A percentile compares a stretch with the other conserved stretches of the same genome.
Conservation (phyloP, 2,329 filamentous ascomycete species). For the Beauveria caledonica region DNA sequence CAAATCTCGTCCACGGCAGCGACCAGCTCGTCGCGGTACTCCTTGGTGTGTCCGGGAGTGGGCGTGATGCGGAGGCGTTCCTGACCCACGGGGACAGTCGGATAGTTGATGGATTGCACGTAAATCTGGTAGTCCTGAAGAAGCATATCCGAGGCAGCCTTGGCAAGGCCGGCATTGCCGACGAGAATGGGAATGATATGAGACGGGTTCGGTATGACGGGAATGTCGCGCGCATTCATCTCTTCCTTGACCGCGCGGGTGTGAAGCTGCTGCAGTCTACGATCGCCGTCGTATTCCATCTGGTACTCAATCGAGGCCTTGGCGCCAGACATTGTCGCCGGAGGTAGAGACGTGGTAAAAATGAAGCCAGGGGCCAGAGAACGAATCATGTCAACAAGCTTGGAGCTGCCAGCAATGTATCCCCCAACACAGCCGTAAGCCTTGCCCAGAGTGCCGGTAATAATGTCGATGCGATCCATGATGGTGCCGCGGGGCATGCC, state of each 20-base stretch:
- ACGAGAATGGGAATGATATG: slow-evolving; percentile 94
- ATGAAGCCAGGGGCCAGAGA: slow-evolving; percentile 97
- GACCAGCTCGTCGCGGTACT: slow-evolving; percentile 79
- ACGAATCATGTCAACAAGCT: slow-evolving; percentile 84
- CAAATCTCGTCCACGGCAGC: slow-evolving; percentile 80
- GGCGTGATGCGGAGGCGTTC: slow-evolving; percentile 93
- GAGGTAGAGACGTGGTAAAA: slow-evolving; percentile 94
- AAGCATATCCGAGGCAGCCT: slow-evolving; percentile 84
- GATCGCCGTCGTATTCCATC: slow-evolving; percentile 74
- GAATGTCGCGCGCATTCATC: slow-evolving; percentile 71
- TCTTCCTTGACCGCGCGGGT: slow-evolving; percentile 89
- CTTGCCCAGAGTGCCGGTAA: slow-evolving; percentile 94
- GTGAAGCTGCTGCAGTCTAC: slow-evolving; percentile 89
- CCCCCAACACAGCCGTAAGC: slow-evolving; percentile 96
- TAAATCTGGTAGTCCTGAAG: slow-evolving; percentile 89
- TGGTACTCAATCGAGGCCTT: slow-evolving; percentile 91
- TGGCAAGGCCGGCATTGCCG: slow-evolving; percentile 87
- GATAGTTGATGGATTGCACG: slow-evolving; percentile 98
- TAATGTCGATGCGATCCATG: slow-evolving; percentile 95
- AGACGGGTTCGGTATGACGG: slow-evolving; percentile 94
- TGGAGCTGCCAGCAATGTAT: slow-evolving; percentile 85
- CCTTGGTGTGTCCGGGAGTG: slow-evolving; percentile 81
- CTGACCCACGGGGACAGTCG: slow-evolving; percentile 95
- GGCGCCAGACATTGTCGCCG: slow-evolving; percentile 93
- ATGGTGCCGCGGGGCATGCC: slow-evolving; percentile 72